Evolutionary conservation across 2,329 filamentous ascomycete genomes (phyloP).

Genomic region (Fusarium avenaceum): DNA sequence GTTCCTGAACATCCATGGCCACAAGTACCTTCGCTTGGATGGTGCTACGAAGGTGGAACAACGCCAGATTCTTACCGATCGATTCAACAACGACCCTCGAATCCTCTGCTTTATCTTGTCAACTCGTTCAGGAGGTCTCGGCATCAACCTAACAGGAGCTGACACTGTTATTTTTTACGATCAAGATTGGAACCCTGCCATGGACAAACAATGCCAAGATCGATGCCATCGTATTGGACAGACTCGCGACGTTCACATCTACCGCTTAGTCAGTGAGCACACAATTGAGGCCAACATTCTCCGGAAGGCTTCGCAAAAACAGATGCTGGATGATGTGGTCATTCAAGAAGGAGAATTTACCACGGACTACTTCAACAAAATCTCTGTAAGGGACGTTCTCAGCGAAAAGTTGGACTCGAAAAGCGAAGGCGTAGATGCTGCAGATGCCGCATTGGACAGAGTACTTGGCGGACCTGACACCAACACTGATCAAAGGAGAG

Average conservation of each 20-base stretch:
- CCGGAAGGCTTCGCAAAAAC: constrained; percentile 96
- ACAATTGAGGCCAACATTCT: constrained; percentile 99
- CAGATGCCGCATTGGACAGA: constrained; percentile 86
- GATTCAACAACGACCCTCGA: constrained; percentile 94
- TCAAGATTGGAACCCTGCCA: constrained; percentile 98
- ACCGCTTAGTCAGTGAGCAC: constrained; percentile 90
- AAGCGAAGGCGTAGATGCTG: constrained; percentile 72
- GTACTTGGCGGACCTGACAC: constrained; percentile 78
- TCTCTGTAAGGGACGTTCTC: constrained; percentile 78
- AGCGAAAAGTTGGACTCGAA: constrained; percentile 67
- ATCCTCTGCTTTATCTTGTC: constrained; percentile 97
- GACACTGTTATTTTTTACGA: constrained; percentile 99
- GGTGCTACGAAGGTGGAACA: constrained; percentile 97
- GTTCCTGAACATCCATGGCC: constrained; percentile 97
- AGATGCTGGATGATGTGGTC: constrained; percentile 96
- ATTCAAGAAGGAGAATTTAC: constrained; percentile 99
- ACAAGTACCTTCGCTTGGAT: constrained; percentile 95
- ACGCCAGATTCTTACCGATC: constrained; percentile 92
- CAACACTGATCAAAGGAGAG: constrained; percentile 71
- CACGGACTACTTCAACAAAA: constrained; percentile 92
- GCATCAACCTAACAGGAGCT: constrained; percentile 95
- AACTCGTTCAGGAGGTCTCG: constrained; percentile 91
- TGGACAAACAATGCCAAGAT: constrained; percentile 99
- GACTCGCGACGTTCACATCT: constrained; percentile 97
- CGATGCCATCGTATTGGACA: constrained; percentile 97